A percentile compares a stretch with the other conserved stretches of the same genome.
Conservation (phyloP, 176 grass and related monocot species). For the Alloteropsis semialata region DNA sequence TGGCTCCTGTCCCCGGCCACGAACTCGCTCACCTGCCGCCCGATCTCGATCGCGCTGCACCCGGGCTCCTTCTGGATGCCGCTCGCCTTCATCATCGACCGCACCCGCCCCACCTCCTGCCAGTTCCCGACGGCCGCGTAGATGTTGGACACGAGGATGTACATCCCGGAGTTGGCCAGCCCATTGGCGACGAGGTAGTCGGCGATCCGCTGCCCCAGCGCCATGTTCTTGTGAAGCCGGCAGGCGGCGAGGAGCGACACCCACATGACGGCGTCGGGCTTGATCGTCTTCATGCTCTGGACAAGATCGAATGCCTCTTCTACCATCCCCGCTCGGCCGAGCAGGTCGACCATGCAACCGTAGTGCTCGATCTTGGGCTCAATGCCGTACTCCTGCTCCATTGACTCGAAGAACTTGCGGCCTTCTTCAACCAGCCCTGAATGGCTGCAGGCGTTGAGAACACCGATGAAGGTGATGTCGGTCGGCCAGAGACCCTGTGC, state of each 20-base stretch:
- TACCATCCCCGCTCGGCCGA: constrained; percentile 63
- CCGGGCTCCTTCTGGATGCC: constrained; percentile 77
- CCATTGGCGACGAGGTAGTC: constrained; percentile 57
- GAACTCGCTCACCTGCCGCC: constrained; percentile 62
- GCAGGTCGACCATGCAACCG: constrained; percentile 85
- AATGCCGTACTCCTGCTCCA: constrained; percentile 59
- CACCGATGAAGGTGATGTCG: constrained; percentile 83
- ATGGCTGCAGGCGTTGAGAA: constrained; percentile 85
- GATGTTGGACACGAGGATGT: constrained; percentile 80
- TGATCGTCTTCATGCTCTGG: constrained; percentile 51
- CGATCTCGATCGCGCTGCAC: constrained; percentile 78
- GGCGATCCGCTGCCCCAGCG: constrained; percentile 60
- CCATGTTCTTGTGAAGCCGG: constrained; percentile 73
- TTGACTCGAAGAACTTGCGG: constrained; percentile 32
- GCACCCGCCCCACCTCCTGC: constrained; percentile 49
- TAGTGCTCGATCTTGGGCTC: constrained; percentile 91
- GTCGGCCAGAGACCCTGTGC: constrained; percentile 51
- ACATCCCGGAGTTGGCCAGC: constrained; percentile 76
- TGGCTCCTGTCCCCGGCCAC: constrained; percentile 78
- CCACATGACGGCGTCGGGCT: constrained; percentile 64
- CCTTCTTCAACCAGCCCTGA: constrained; percentile 74
- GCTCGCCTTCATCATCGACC: constrained; percentile 78
- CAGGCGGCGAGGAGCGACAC: constrained; percentile 71
- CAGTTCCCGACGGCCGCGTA: constrained; percentile 74
- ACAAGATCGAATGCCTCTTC: constrained; percentile 76